Evolutionary conservation across 805 yeast genomes (phyloP), one percentile per base, ranked within the genome.

Genomic region (Wickerhamomyces xylosicus): DNA sequence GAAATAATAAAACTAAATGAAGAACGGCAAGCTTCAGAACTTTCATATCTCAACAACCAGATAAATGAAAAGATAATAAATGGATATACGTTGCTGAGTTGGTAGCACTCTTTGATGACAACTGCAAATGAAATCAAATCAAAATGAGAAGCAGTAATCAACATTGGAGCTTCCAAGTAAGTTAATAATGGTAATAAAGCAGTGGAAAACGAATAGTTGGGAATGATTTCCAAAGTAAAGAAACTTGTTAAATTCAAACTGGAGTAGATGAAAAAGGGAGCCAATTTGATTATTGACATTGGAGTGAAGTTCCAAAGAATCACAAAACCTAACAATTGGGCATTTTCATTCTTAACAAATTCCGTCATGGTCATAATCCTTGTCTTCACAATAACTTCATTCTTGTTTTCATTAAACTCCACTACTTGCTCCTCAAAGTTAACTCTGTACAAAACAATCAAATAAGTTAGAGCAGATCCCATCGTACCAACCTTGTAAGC

Each of bases 251-350:
- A 44, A 41, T 67, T 67, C 38, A 67, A 48, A n/a, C 58, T 47
- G 3, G 71, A 65, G 43, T 65, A 67, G 8, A 59, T 52, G n/a
- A 59, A 56, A 46, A 65, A 66, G 2, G 72, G 70, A 20, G 61
- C 40, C 34, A 67, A 42, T 42, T 67, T 67, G 29, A 60, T 38
- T n/a, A 59, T 16, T 16, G 55, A 57, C 3, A 47, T 41, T 3
- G 53, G 47, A 0, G 71, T 63, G 9, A 53, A 49, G 20, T 58
- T 34, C 70, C 70, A 66, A 19, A 67, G 50, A n/a, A 53, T 43
- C 2, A 66, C 49, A 47, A 57, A 62, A 0, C 59, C 58, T 31
- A 66, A 49, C 34, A 66, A 41, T 32, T 63, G 68, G 0, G 65
- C 55, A 41, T 66, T 64, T 39, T 66, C 70, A n/a, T 68, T 59